A percentile compares a stretch with the other conserved stretches of the same genome.
Conservation (phyloP, 2,329 filamentous ascomycete genomes). For the Diplodia sapinea region DNA sequence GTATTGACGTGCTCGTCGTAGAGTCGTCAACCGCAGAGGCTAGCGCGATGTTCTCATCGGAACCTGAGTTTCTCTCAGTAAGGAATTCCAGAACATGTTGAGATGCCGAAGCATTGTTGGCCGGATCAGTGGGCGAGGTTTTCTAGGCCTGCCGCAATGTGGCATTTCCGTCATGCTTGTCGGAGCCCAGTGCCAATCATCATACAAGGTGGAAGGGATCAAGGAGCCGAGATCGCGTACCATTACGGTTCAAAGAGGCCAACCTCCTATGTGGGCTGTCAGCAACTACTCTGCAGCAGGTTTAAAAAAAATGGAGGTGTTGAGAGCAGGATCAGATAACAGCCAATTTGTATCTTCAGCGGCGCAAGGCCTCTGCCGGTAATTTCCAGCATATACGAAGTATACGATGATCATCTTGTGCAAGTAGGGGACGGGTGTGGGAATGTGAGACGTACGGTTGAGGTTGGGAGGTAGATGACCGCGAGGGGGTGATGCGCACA, state of each 20-base stretch:
- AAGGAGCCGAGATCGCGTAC: constrained; percentile 36
- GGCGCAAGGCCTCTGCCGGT: constrained; percentile 50
- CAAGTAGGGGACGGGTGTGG: constrained; percentile 34
- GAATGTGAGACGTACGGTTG: constrained; percentile 33
- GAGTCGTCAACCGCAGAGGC: background rate
- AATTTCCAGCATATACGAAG: constrained; percentile 52
- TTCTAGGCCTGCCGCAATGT: constrained; percentile 98
- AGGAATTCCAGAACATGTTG: background rate
- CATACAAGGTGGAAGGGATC: constrained; percentile 56
- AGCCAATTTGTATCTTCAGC: constrained; percentile 50
- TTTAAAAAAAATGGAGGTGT: constrained; percentile 1
- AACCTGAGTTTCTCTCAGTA: constrained; percentile 7
- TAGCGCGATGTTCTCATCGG: background rate
- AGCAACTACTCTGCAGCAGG: constrained; percentile 2
- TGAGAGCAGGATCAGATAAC: constrained; percentile 45
- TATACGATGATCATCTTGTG: constrained; percentile 47
- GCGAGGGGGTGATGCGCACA: background rate
- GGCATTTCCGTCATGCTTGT: constrained; percentile 82
- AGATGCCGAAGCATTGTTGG: background rate
- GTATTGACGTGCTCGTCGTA: background rate
- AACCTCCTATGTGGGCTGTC: constrained; percentile 9
- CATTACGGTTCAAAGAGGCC: constrained; percentile 35
- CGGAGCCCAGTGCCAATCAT: constrained; percentile 99
- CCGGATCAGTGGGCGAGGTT: constrained; percentile 95
- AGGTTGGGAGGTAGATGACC: background rate